Evolutionary conservation across 495 filamentous ascomycete genomes (phyloP).

Genomic region (Aspergillus olivimuriae): DNA sequence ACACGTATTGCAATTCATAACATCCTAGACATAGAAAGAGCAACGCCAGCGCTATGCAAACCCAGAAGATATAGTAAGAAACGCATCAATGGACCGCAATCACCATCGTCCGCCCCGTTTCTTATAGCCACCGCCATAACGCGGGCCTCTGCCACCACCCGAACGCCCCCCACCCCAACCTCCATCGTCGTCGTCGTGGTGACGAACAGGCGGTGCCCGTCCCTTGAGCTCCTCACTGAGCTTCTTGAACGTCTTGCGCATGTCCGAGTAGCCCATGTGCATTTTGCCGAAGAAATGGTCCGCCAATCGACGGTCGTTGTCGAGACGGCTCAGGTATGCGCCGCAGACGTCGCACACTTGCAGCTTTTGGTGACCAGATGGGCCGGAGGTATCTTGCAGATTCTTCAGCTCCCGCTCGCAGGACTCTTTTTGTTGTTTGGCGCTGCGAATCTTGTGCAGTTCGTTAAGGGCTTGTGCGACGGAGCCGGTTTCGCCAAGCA

Average conservation of each 20-base stretch:
- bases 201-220: constrained; percentile 54
- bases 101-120: constrained; percentile 38
- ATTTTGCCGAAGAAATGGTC: constrained; percentile 99
- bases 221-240: constrained; percentile 80
- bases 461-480: constrained; percentile 79
- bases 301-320: constrained; percentile 88
- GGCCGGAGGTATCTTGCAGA: constrained; percentile 85
- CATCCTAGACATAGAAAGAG: constrained; percentile 14
- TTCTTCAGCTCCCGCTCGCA: constrained; percentile 86
- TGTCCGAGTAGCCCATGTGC: constrained; percentile 96
- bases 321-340: constrained; percentile 82
- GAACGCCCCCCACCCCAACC: constrained; percentile 50
- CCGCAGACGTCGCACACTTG: constrained; percentile 98
- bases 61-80: constrained; percentile 2
- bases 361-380: constrained; percentile 91
- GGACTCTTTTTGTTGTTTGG: constrained; percentile 75
- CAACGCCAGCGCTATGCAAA: constrained; percentile 47
- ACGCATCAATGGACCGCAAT: constrained; percentile 18
- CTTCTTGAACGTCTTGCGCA: constrained; percentile 85
- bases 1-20: constrained; percentile 16
- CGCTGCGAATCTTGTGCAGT: constrained; percentile 72
- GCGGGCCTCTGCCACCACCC: constrained; percentile 26
- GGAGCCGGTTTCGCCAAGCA: constrained; percentile 74
- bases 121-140: constrained; percentile 38
- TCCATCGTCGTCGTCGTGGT: constrained; percentile 46